Evolutionary conservation across 2,329 filamentous ascomycete genomes (phyloP), one percentile per base, ranked within the genome.

Genomic region (Monilinia polystroma): DNA sequence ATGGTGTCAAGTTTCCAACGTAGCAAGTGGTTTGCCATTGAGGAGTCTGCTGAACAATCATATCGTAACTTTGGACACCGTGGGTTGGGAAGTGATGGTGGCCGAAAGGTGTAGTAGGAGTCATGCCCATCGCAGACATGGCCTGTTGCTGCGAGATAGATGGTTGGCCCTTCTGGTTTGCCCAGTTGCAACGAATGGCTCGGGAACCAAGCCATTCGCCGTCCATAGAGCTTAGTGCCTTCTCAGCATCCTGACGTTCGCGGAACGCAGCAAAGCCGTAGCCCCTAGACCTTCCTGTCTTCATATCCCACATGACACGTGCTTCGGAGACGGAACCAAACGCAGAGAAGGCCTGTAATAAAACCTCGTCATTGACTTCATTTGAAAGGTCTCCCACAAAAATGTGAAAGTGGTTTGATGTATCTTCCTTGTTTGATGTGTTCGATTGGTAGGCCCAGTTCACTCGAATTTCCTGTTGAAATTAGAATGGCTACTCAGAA

Each of bases 271-370:
- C 94, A 77, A 99, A 99, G 16, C 95, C 95, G 76, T 99, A 99
- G 68, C 95, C 95, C 77, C 95, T 91, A 72, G 95, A 98, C 71
- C 95, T 90, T 72, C 95, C 95, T 47, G 95, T 99, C 85, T 99
- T 99, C 95, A 99, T 99, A 79, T 99, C 95, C 95, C 95, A 99
- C 95, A 99, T 99, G 71, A 99, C 95, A 75, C 95, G 93, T 68
- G 95, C 95, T 80, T 99, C 95, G 3, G 95, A 99, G 59, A 99
- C 93, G 16, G 89, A 92, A 52, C 95, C 95, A 78, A 98, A 99
- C 55, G 92, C 92, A 58, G 92, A 96, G 80, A 99, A 99, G 16
- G 95, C 95, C 79, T 97, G 93, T 20, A 90, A 83, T 29, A 99
- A 85, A 63, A 97, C 87, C 76, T 99, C 95, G 74, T 99, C 95